These are phyloP conservation scores for Cyberlindnera suaveolens DNA, from an alignment of 805 yeast species.

Conservation along the genomic window DNA sequence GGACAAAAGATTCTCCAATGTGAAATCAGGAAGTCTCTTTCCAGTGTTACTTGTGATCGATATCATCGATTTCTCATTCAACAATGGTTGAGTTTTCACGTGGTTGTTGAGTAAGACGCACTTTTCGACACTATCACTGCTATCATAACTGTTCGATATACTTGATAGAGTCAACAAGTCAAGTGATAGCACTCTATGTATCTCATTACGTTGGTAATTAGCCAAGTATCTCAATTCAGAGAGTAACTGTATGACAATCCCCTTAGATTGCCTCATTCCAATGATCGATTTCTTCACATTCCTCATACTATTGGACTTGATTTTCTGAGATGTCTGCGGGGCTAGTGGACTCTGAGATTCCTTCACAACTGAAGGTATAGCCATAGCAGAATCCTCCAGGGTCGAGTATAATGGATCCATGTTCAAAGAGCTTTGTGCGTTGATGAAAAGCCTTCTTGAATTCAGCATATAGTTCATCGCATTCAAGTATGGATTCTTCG, in stretches of 20 bases:
- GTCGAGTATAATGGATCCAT: constrained; percentile 44
- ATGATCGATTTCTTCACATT: constrained; percentile 20
- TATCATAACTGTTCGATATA: constrained; percentile 14
- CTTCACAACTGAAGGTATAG: constrained; percentile 32
- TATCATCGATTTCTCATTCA: constrained; percentile 22
- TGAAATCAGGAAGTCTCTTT: constrained; percentile 14
- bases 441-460: constrained; percentile 25
- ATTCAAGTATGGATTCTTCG: constrained; percentile 16
- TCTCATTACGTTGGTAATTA: constrained; percentile 23
- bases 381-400: constrained; percentile 43
- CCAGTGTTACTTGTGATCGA: constrained; percentile 9
- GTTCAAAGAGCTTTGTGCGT: constrained; percentile 27
- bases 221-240: constrained; percentile 19
- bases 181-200: constrained; percentile 19
- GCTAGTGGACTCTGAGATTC: constrained; percentile 1
- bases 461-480: constrained; percentile 26
- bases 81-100: constrained; percentile 22
- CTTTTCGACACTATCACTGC: constrained; percentile 15
- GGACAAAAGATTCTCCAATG: constrained; percentile 4
- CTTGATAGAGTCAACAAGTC: constrained; percentile 22
- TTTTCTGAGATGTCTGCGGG: constrained; percentile 7
- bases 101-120: constrained; percentile 23
- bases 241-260: constrained; percentile 13
- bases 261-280: constrained; percentile 19
- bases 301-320: constrained; percentile 15